Conservation (phyloP, 108 stramenopile species). For the Skeletonema menzelii region DNA sequence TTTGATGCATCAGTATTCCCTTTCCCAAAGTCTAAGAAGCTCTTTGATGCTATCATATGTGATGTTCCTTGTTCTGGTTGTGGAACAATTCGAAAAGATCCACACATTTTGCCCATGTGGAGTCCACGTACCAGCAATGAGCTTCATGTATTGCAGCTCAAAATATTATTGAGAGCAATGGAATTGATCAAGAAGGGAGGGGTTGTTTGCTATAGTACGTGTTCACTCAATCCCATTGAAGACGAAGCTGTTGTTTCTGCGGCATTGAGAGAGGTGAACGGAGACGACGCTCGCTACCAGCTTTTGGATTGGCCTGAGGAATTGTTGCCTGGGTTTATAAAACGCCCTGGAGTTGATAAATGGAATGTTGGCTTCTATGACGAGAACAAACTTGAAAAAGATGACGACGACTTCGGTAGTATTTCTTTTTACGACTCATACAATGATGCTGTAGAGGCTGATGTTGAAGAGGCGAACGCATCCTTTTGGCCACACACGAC, state of each 20-base stretch:
- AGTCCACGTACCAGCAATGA: conserved; percentile 53
- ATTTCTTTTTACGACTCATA: conserved; percentile 55
- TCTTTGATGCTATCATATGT: conserved; percentile 68
- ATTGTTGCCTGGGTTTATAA: conserved; percentile 44
- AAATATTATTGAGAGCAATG: conserved; percentile 70
- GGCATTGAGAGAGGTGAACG: conserved; percentile 35
- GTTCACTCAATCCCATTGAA: conserved; percentile 91
- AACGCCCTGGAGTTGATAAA: conserved; percentile 51
- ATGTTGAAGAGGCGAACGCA: conserved; percentile 28
- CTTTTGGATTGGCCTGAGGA: conserved; percentile 47
- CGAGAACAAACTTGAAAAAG: conserved; percentile 26
- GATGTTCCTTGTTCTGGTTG: conserved; percentile 93
- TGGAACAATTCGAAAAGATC: conserved; percentile 87
- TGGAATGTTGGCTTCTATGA: conserved; percentile 76
- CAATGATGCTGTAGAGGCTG: conserved; percentile 37
- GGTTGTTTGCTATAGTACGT: conserved; percentile 82
- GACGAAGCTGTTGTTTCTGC: conserved; percentile 91
- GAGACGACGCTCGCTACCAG: conserved; percentile 28
- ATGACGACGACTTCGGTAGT: conserved; percentile 36
- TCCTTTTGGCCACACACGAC: conserved; percentile 63
- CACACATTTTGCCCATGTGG: conserved; percentile 76
- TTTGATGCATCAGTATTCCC: conserved; percentile 55
- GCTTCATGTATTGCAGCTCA: conserved; percentile 78
- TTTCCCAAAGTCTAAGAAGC: conserved; percentile 31
- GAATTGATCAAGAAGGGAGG: conserved; percentile 73